Evolutionary conservation across 2,329 filamentous ascomycete genomes (phyloP), one percentile per base, ranked within the genome.

Genomic region (Arthroderma uncinatum): DNA sequence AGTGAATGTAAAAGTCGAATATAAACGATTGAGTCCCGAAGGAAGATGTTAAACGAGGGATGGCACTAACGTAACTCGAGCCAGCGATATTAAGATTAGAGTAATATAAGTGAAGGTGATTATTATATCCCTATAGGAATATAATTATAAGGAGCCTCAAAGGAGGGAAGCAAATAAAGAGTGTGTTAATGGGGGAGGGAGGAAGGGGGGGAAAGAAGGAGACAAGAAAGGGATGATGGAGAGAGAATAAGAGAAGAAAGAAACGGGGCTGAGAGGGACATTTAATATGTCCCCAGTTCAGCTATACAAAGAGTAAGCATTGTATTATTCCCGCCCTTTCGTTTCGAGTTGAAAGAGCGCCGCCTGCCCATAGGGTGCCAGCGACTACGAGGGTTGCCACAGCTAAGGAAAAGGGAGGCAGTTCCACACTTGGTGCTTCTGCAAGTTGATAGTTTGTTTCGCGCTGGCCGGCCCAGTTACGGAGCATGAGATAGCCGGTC

Each of bases 81-180:
- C 61, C 61, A 63, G 60, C 57, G 40, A 62, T 54, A 56, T 54
- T 57, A 53, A 39, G 19, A 53, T 53, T 53, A 53, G 36, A 30
- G 47, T 50, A 47, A 33, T 50, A 50, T 23, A 23, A 47, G 19
- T 4, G 23, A 47, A 4, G 19, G 23, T 30, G 25, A 25, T n/a
- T 50, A 50, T 50, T 50, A 50, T 50, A 28, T 33, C 47, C 25
- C 8, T 30, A 33, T 39, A 12, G 12, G 19, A 52, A 25, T 23
- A 28, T 7, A 50, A 52, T 54, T 14, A 28, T 39, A 25, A 21
- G 3, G 28, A 50, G 30, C 37, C 37, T 4, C 3, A 54, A 23
- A 39, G 19, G n/a, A 52, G 28, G 37, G 21, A 40, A 28, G 33
- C 25, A 23, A 42, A 28, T 7, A 53, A 37, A 57, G 42, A 30